phyloP scores from a whole-genome alignment of 2,329 filamentous ascomycete genomes.

The Ophiostoma angusticollis region DNA sequence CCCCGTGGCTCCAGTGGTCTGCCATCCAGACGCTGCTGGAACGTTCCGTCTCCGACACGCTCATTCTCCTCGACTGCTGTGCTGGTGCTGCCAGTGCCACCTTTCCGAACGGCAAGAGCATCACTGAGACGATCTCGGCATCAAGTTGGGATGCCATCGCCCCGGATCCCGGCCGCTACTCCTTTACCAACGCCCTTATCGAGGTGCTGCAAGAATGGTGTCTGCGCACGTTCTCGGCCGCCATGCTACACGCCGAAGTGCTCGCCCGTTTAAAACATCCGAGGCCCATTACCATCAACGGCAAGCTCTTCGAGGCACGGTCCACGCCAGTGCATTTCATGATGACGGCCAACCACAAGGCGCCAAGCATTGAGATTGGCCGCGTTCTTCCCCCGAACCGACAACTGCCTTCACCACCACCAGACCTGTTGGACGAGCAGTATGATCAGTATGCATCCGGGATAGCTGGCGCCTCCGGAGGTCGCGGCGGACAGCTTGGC shows the following conservation, averaged over 20 bases:
- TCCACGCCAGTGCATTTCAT: constrained; percentile 50
- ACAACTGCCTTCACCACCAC: constrained; percentile 26
- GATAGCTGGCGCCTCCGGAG: constrained; percentile 5
- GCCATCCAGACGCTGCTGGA: constrained; percentile 48
- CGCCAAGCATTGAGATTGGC: constrained; percentile 44
- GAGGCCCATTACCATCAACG: constrained; percentile 43
- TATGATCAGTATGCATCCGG: constrained; percentile 10
- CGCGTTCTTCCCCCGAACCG: constrained; percentile 23
- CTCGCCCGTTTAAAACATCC: constrained; percentile 48
- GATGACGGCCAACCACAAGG: constrained; percentile 48
- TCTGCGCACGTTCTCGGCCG: constrained; percentile 40
- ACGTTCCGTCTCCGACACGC: constrained; percentile 41
- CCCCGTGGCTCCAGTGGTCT: constrained; percentile 47
- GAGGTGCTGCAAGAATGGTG: constrained; percentile 47
- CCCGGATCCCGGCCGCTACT: constrained; percentile 45
- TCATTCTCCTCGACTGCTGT: constrained; percentile 47
- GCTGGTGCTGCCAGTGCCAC: constrained; percentile 47
- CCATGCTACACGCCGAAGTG: constrained; percentile 48
- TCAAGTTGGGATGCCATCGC: constrained; percentile 51
- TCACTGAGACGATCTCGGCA: constrained; percentile 49
- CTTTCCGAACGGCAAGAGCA: constrained; percentile 43
- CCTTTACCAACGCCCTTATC: constrained; percentile 46
- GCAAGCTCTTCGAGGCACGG: constrained; percentile 43
- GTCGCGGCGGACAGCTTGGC: constrained; percentile 12
- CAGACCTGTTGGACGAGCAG: constrained; percentile 17